A percentile compares a stretch with the other conserved stretches of the same genome.
Conservation (phyloP, 176 grass and related monocot species). For the Musa beccarii region DNA sequence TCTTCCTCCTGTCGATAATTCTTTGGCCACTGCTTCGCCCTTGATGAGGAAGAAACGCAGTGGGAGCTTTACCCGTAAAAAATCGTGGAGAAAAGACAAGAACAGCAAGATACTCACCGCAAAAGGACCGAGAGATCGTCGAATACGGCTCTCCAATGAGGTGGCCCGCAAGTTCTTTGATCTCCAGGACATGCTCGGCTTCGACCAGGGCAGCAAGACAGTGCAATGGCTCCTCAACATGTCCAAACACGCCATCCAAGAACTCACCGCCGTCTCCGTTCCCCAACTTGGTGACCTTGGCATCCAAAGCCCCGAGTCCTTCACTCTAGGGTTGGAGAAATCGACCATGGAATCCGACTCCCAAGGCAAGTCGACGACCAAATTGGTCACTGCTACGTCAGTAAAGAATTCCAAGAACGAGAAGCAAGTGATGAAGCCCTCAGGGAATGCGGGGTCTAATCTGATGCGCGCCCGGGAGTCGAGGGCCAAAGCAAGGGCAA, state of each 20-base stretch:
- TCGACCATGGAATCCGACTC: conserved; percentile 56
- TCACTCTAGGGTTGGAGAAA: conserved; percentile 51
- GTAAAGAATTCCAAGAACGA: conserved; percentile 36
- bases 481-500: conserved; percentile 28
- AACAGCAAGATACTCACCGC: conserved; percentile 95
- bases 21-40: not conserved
- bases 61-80: conserved; percentile 1
- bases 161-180: conserved; percentile 90
- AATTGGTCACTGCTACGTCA: conserved; percentile 1
- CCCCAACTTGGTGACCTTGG: not conserved
- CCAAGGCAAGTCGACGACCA: conserved; percentile 23
- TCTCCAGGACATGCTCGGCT: conserved; percentile 86
- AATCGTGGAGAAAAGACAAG: conserved; percentile 60
- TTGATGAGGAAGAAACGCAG: conserved; percentile 1
- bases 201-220: conserved; percentile 97
- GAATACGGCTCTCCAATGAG: conserved; percentile 86
- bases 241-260: conserved; percentile 63
- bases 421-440: conserved; percentile 29
- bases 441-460: conserved; percentile 22
- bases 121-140: conserved; percentile 61
- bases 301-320: conserved; percentile 22
- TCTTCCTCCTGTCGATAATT: not conserved
- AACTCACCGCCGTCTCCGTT: conserved; percentile 27
- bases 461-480: conserved; percentile 52
- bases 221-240: conserved; percentile 85